Conservation (phyloP, 1,284 basidiomycete genomes). For the Austroboletus niveus region DNA sequence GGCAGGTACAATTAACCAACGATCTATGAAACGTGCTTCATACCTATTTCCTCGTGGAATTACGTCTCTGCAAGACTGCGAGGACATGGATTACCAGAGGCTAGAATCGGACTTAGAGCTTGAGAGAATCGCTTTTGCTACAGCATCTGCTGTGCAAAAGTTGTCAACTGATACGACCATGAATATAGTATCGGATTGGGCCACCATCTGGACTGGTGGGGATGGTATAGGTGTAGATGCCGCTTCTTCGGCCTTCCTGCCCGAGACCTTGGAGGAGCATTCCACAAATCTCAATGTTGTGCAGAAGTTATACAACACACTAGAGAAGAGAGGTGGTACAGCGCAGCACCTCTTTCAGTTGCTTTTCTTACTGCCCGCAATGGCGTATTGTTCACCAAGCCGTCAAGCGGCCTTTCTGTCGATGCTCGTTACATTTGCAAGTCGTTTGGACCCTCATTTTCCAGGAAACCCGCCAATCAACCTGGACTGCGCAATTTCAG, state of each 20-base stretch:
- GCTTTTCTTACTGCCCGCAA: background rate
- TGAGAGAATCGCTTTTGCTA: conserved; percentile 4
- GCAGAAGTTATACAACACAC: background rate
- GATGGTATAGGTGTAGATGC: background rate
- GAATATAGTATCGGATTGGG: background rate
- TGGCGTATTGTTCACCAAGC: background rate
- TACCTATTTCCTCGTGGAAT: background rate
- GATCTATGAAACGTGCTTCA: background rate
- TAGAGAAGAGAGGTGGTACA: background rate
- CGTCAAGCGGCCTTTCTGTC: background rate
- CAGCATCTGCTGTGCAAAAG: background rate
- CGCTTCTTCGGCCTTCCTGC: background rate
- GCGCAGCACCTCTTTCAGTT: background rate
- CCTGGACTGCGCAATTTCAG: background rate
- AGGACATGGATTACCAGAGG: background rate
- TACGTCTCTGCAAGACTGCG: background rate
- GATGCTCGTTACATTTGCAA: background rate
- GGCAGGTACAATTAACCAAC: no score
- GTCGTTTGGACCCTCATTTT: background rate
- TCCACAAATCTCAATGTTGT: background rate
- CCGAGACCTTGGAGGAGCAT: background rate
- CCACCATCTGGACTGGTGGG: background rate
- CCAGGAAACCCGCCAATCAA: background rate
- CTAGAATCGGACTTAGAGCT: background rate
- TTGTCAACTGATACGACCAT: background rate